phyloP scores from a whole-genome alignment of 495 filamentous ascomycete genomes.

The Cercophora newfieldiana region DNA sequence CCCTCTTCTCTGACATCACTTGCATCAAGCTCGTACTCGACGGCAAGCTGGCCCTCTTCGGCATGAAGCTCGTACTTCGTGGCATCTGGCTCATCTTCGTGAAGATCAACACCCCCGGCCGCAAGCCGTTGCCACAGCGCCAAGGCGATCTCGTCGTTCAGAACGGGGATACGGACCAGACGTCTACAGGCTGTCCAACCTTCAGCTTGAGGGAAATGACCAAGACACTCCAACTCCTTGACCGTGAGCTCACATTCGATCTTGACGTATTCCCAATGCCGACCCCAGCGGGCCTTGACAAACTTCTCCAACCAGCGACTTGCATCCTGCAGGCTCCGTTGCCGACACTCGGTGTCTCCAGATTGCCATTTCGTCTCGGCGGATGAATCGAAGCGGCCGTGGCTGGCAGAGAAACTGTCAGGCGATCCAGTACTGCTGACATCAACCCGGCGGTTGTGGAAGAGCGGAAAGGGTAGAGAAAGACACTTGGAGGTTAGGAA shows the following conservation, averaged over 20 bases:
- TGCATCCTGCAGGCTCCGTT: conserved; percentile 9
- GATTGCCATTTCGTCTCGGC: too few species aligned
- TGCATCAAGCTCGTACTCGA: neutral
- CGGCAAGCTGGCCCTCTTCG: neutral
- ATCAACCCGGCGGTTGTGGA: neutral
- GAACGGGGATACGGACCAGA: conserved; percentile 24
- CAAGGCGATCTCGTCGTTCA: conserved; percentile 24
- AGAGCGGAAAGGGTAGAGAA: neutral
- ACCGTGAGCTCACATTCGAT: conserved; percentile 23
- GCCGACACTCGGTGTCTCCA: too few species aligned
- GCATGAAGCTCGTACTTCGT: neutral
- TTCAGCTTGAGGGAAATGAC: conserved; percentile 8
- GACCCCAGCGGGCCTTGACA: conserved; percentile 16
- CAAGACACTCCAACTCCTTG: conserved; percentile 21
- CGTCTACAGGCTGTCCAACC: conserved; percentile 18
- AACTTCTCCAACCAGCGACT: conserved; percentile 20
- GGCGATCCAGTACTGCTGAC: too few species aligned
- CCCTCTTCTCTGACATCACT: neutral
- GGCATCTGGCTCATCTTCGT: neutral
- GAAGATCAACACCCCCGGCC: neutral
- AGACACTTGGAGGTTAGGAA: too few species aligned
- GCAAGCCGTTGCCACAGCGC: conserved; percentile 21
- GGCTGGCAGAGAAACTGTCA: too few species aligned
- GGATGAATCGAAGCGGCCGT: neutral
- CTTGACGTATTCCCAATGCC: conserved; percentile 5